Conservation (phyloP, 306 rosid genomes). For the Biancaea sappan region DNA sequence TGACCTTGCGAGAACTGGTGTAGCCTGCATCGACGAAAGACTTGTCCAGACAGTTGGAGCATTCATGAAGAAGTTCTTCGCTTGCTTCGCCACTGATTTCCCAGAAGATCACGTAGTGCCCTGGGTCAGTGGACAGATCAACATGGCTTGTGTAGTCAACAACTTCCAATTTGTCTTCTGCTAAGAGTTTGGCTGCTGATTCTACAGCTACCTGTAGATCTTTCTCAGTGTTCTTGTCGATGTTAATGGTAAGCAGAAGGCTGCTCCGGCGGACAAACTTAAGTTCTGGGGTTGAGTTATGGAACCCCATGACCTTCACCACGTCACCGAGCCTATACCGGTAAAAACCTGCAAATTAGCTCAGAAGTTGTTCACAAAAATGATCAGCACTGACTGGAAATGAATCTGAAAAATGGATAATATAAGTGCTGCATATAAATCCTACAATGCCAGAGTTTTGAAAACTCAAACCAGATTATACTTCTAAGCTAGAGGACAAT, state of each 20-base stretch:
- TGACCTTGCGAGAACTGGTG: conserved; percentile 61
- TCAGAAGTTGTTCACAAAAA: neutral
- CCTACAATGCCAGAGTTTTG: neutral
- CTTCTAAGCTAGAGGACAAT: too few relatives aligned
- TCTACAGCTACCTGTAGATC: conserved; percentile 82
- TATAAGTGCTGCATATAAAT: neutral
- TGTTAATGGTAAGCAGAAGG: conserved; percentile 72
- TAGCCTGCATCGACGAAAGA: conserved; percentile 81
- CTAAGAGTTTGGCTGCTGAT: conserved; percentile 54
- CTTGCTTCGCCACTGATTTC: conserved; percentile 77
- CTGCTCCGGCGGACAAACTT: conserved; percentile 65
- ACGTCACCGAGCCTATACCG: conserved; percentile 85
- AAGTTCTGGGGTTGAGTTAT: conserved; percentile 77
- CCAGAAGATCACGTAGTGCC: conserved; percentile 87
- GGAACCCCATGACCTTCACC: conserved; percentile 77
- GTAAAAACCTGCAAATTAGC: conserved; percentile 67
- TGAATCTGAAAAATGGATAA: neutral
- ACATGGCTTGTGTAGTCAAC: conserved; percentile 78
- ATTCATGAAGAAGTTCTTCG: conserved; percentile 64
- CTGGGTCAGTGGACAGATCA: conserved; percentile 68
- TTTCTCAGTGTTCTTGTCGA: conserved; percentile 87
- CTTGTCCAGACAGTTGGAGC: conserved; percentile 74
- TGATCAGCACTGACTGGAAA: neutral
- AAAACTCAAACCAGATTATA: neutral
- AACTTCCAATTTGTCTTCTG: conserved; percentile 69